Percentiles rank a stretch among this genome's conserved stretches.
Evolutionary conservation across 2,329 filamentous ascomycete species (phyloP).

Genomic region (Cladosporium oxysporum): DNA sequence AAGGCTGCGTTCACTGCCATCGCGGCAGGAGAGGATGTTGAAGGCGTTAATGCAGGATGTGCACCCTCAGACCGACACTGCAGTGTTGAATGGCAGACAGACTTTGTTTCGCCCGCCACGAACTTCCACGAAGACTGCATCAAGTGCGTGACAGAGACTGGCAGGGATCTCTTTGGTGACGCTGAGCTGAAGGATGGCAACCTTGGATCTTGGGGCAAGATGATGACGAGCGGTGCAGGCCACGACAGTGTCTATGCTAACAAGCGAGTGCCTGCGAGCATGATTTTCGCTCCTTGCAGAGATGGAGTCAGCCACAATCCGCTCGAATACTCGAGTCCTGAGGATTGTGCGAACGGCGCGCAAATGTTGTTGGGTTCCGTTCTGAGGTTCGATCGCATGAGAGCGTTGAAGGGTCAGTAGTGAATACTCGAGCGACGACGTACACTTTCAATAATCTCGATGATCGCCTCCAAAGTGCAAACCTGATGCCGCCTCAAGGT

Average conservation of each 20-base stretch:
- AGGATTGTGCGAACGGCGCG: constrained; percentile 49
- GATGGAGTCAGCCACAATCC: constrained; percentile 53
- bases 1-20: constrained; percentile 61
- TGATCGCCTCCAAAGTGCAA: neutral
- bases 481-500: too few relatives aligned
- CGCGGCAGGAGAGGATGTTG: constrained; percentile 58
- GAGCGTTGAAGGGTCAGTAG: constrained; percentile 28
- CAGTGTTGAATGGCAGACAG: constrained; percentile 59
- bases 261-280: constrained; percentile 49
- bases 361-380: constrained; percentile 55
- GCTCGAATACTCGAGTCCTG: constrained; percentile 46
- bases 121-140: constrained; percentile 70
- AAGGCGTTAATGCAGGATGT: constrained; percentile 46
- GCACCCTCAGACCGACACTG: constrained; percentile 40
- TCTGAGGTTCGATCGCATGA: constrained; percentile 50
- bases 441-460: neutral
- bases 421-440: neutral
- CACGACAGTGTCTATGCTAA: constrained; percentile 56
- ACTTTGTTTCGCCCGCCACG: constrained; percentile 63
- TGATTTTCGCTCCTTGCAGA: constrained; percentile 52
- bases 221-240: constrained; percentile 65
- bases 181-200: constrained; percentile 40
- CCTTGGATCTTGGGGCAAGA: constrained; percentile 39
- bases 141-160: constrained; percentile 61
- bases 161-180: constrained; percentile 55